Evolutionary conservation across 2,329 filamentous ascomycete species (phyloP).

Genomic region (Phialocephala sp.): DNA sequence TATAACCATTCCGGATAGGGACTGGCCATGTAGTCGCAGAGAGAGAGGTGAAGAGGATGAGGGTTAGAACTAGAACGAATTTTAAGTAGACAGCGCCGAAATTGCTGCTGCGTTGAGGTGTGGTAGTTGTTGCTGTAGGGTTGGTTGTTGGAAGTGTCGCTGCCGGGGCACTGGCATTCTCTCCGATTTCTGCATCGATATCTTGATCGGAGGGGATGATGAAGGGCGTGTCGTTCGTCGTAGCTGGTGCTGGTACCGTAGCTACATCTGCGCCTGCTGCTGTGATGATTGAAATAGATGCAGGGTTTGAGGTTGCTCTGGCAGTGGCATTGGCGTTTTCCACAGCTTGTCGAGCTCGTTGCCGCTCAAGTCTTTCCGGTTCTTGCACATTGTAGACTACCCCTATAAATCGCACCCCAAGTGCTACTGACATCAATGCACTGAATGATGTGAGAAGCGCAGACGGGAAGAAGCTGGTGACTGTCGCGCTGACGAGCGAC

Average conservation of each 20-base stretch:
- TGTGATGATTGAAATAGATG: conserved; percentile 37
- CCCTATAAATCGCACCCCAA: conserved; percentile 62
- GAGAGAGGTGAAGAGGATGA: conserved; percentile 62
- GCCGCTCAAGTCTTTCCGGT: conserved; percentile 54
- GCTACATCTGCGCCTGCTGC: conserved; percentile 34
- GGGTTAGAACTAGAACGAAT: conserved; percentile 60
- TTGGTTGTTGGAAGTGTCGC: conserved; percentile 38
- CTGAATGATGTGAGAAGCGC: conserved; percentile 59
- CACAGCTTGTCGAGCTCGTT: conserved; percentile 35
- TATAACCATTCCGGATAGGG: conserved; percentile 58
- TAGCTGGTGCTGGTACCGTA: conserved; percentile 12
- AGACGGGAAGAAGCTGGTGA: conserved; percentile 61
- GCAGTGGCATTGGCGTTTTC: conserved; percentile 35
- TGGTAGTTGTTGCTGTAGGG: conserved; percentile 37
- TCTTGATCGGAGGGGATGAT: conserved; percentile 70
- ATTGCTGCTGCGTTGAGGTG: conserved; percentile 41
- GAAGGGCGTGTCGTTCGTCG: conserved; percentile 48
- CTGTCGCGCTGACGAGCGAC: conserved; percentile 60
- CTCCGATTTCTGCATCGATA: conserved; percentile 63
- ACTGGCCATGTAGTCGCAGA: conserved; percentile 67
- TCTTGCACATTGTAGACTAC: conserved; percentile 68
- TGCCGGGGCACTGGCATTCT: conserved; percentile 43
- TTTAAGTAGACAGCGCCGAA: conserved; percentile 63
- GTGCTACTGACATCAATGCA: conserved; percentile 61
- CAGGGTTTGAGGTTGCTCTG: conserved; percentile 33